phyloP scores from a whole-genome alignment of 1,284 basidiomycete species.

The Ceratobasidium sp. region DNA sequence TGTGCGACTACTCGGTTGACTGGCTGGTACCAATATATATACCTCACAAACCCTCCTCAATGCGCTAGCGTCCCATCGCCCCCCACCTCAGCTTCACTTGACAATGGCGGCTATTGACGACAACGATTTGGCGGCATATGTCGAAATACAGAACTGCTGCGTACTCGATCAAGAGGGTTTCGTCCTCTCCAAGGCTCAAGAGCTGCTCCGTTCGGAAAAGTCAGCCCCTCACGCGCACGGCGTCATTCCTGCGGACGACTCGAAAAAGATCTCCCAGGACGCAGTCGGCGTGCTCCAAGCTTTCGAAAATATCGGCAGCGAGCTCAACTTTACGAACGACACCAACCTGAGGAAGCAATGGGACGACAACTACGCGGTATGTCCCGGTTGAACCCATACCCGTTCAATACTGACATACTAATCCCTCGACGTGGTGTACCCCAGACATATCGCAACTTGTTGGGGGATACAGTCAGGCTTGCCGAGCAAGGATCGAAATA shows the following conservation, averaged over 20 bases:
- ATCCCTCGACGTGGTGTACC: too few relatives aligned
- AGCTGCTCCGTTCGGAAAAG: constrained; percentile 1
- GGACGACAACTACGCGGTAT: constrained; percentile 7
- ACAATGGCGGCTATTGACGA: too few relatives aligned
- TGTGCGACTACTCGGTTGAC: too few relatives aligned
- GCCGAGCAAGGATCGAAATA: constrained; percentile 1
- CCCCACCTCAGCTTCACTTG: too few relatives aligned
- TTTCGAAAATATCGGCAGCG: not conserved
- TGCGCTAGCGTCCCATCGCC: too few relatives aligned
- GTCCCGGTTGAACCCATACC: not conserved
- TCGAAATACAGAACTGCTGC: constrained; percentile 11
- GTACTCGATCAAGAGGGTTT: not conserved
- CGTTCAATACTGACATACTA: too few relatives aligned
- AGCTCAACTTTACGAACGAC: not conserved
- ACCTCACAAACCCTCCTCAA: too few relatives aligned
- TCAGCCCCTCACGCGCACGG: not conserved
- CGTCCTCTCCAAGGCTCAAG: not conserved
- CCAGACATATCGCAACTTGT: not conserved
- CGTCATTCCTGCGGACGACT: not conserved
- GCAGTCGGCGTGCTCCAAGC: not conserved
- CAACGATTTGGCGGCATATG: not conserved
- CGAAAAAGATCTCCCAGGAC: constrained; percentile 1
- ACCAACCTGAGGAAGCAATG: not conserved
- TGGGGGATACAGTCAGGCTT: not conserved
- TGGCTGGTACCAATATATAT: too few relatives aligned